Conservation (phyloP, 331 rosid species). For the Pyracantha coccinea region DNA sequence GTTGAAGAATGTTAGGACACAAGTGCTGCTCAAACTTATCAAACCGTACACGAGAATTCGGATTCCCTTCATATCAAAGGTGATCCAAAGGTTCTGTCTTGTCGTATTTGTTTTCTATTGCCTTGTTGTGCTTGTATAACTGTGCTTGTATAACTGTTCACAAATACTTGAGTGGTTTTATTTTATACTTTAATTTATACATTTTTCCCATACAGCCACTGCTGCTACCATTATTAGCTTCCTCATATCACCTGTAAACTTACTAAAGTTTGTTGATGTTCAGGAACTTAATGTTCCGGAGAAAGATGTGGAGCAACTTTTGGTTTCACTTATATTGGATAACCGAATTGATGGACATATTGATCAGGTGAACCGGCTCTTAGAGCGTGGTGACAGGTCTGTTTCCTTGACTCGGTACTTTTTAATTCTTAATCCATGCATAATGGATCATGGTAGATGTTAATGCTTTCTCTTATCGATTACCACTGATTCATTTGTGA, state of each 20-base stretch:
- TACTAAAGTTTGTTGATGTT: not conserved
- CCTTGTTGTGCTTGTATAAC: not conserved
- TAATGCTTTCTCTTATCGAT: not conserved
- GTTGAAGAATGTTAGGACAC: constrained; percentile 92
- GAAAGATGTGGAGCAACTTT: constrained; percentile 90
- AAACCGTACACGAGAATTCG: constrained; percentile 94
- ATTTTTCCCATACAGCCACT: not conserved
- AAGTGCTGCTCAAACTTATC: constrained; percentile 94
- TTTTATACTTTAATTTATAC: not conserved
- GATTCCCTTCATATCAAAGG: constrained; percentile 96
- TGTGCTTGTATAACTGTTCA: not conserved
- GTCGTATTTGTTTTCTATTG: not conserved
- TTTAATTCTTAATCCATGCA: not conserved
- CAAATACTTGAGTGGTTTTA: not conserved
- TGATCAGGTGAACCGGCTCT: constrained; percentile 90
- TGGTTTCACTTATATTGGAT: constrained; percentile 87
- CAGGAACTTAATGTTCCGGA: constrained; percentile 98
- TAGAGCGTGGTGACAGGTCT: constrained; percentile 87
- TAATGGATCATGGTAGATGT: not conserved
- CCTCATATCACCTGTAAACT: not conserved
- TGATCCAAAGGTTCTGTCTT: constrained; percentile 2
- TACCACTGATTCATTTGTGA: not conserved
- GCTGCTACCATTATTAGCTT: not conserved
- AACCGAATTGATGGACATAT: constrained; percentile 93
- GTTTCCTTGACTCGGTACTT: not conserved